Percentiles rank a stretch among this genome's conserved stretches.
These are phyloP conservation scores for Periconia sp. DNA, from an alignment of 2,329 filamentous ascomycete genomes.

Conservation along the genomic window DNA sequence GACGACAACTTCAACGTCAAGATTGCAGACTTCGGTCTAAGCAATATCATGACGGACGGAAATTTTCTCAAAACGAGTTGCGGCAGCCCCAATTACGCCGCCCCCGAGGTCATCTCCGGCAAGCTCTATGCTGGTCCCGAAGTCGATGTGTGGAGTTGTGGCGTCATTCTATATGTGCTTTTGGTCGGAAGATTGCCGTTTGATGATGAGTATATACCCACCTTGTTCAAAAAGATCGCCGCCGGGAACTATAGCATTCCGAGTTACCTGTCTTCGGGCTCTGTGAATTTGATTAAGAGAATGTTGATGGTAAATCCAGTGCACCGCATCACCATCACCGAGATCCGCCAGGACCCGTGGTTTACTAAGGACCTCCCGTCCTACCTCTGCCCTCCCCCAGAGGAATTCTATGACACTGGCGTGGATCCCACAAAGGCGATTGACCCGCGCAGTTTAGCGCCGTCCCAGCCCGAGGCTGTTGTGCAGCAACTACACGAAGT, in stretches of 20 bases:
- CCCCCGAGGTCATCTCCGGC: constrained; percentile 95
- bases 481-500: constrained; percentile 90
- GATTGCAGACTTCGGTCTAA: constrained; percentile 97
- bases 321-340: constrained; percentile 88
- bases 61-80: constrained; percentile 99
- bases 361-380: constrained; percentile 83
- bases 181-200: constrained; percentile 78
- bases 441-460: constrained; percentile 76
- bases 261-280: constrained; percentile 84
- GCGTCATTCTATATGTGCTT: constrained; percentile 75
- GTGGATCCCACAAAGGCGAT: constrained; percentile 92
- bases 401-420: constrained; percentile 93
- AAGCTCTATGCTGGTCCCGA: constrained; percentile 97
- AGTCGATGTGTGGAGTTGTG: constrained; percentile 97
- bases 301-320: constrained; percentile 97
- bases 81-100: constrained; percentile 96
- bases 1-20: constrained; percentile 97
- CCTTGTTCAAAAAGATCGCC: constrained; percentile 96
- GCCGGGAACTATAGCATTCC: constrained; percentile 92
- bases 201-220: constrained; percentile 97
- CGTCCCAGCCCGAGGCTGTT: constrained; percentile 68
- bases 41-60: constrained; percentile 99
- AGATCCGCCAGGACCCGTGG: constrained; percentile 93
- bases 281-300: constrained; percentile 78
- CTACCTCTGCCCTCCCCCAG: constrained; percentile 83